Evolutionary conservation across 2,329 filamentous ascomycete genomes (phyloP).

Genomic region (Fonsecaea monophora): DNA sequence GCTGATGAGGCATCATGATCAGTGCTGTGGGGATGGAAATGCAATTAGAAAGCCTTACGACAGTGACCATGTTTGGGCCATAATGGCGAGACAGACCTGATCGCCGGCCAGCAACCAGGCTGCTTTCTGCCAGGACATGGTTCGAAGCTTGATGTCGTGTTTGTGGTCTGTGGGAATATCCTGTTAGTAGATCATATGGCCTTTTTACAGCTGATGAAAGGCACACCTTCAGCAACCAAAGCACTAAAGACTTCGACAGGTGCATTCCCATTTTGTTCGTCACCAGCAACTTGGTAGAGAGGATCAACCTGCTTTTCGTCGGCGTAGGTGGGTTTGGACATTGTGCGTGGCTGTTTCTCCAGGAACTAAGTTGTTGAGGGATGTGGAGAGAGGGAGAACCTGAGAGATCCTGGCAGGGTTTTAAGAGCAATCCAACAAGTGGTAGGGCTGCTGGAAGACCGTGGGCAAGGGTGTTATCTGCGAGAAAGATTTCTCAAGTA

Average conservation of each 20-base stretch:
- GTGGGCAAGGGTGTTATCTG: neutral
- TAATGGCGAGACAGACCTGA: conserved; percentile 60
- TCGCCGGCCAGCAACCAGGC: conserved; percentile 58
- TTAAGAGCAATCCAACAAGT: conserved; percentile 1
- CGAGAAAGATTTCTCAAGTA: neutral
- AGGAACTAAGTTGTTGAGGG: neutral
- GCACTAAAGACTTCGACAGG: conserved; percentile 28
- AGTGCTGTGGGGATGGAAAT: neutral
- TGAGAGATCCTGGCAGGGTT: conserved; percentile 10
- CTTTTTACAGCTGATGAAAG: neutral
- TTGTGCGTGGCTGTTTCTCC: conserved; percentile 8
- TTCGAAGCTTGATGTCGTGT: conserved; percentile 61
- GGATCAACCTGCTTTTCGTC: conserved; percentile 13
- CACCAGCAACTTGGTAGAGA: neutral
- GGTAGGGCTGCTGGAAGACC: neutral
- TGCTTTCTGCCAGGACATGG: conserved; percentile 61
- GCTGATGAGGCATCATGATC: neutral
- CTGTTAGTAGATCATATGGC: neutral
- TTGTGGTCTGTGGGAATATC: conserved; percentile 46
- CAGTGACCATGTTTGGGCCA: conserved; percentile 60
- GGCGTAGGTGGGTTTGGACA: conserved; percentile 9
- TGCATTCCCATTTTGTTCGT: neutral
- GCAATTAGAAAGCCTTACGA: conserved; percentile 37
- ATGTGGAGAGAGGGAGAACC: neutral
- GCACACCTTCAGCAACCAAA: conserved; percentile 43